These are phyloP conservation scores for Bruguiera sexangula DNA, from an alignment of 345 rosid species.

Conservation along the genomic window DNA sequence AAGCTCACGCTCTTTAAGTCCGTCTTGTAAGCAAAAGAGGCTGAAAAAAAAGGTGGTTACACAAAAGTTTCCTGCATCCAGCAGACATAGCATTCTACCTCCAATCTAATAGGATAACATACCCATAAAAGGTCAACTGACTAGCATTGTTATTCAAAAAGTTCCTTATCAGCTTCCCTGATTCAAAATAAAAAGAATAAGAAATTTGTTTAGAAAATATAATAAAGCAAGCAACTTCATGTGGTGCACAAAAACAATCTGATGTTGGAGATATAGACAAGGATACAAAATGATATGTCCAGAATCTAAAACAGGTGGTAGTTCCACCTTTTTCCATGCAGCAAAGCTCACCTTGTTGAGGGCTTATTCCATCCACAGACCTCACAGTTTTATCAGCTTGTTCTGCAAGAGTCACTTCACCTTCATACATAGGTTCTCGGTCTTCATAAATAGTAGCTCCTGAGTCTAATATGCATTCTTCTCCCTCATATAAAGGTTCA, in stretches of 20 bases:
- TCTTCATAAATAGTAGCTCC: conserved; percentile 49
- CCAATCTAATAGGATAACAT: conserved; percentile 26
- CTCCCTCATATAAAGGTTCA: conserved; percentile 97
- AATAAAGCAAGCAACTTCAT: neutral
- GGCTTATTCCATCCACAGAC: conserved; percentile 58
- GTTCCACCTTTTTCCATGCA: neutral
- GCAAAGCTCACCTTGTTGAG: conserved; percentile 55
- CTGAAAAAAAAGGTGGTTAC: conserved; percentile 37
- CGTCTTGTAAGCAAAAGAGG: conserved; percentile 84
- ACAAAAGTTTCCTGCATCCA: conserved; percentile 8
- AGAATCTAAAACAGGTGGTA: neutral
- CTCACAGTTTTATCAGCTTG: conserved; percentile 54
- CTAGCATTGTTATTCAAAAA: conserved; percentile 83
- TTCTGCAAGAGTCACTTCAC: conserved; percentile 87
- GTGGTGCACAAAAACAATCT: conserved; percentile 4
- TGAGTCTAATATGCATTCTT: conserved; percentile 80
- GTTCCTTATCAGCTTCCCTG: conserved; percentile 76
- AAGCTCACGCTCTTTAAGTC: conserved; percentile 88
- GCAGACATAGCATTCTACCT: conserved; percentile 4
- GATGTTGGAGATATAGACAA: neutral
- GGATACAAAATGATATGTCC: neutral
- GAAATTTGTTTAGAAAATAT: conserved; percentile 6
- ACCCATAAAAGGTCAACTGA: conserved; percentile 90
- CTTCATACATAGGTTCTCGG: conserved; percentile 92
- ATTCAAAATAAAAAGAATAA: conserved; percentile 23